A percentile compares a stretch with the other conserved stretches of the same genome.
Conservation (phyloP, 2,329 filamentous ascomycete species). For the Aspergillus sergii region DNA sequence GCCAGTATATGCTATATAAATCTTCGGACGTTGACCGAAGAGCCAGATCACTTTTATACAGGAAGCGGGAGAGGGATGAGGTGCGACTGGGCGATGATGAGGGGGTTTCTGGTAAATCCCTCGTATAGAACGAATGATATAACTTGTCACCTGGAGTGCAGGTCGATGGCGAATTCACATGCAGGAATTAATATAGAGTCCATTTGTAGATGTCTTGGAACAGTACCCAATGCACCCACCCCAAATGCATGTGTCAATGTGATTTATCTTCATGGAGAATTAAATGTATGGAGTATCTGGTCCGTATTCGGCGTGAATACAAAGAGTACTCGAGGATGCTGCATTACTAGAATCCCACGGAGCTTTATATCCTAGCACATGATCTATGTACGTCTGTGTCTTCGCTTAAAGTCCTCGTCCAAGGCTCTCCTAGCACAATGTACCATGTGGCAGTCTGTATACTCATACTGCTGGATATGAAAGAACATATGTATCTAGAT, state of each 20-base stretch:
- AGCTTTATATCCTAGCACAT: too few relatives aligned
- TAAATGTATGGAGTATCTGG: not conserved
- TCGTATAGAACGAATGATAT: slow-evolving; percentile 1
- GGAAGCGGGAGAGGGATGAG: not conserved
- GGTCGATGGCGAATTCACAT: not conserved
- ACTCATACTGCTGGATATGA: not conserved
- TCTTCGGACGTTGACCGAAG: slow-evolving; percentile 1
- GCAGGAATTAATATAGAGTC: not conserved
- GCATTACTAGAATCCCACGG: not conserved
- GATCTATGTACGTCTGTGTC: too few relatives aligned
- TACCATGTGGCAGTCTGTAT: not conserved
- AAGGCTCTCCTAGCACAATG: too few relatives aligned
- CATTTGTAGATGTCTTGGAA: not conserved
- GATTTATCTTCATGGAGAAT: not conserved
- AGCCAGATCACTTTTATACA: not conserved
- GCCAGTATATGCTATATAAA: not conserved
- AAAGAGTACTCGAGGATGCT: not conserved
- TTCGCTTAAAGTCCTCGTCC: not conserved
- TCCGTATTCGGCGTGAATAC: not conserved
- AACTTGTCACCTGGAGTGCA: not conserved
- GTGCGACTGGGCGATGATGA: not conserved
- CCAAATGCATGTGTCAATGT: not conserved
- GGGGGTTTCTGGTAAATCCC: not conserved
- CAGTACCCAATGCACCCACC: not conserved
- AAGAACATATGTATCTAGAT: not conserved